Conservation (phyloP, 805 yeast species). For the Metschnikowia reukaufii region DNA sequence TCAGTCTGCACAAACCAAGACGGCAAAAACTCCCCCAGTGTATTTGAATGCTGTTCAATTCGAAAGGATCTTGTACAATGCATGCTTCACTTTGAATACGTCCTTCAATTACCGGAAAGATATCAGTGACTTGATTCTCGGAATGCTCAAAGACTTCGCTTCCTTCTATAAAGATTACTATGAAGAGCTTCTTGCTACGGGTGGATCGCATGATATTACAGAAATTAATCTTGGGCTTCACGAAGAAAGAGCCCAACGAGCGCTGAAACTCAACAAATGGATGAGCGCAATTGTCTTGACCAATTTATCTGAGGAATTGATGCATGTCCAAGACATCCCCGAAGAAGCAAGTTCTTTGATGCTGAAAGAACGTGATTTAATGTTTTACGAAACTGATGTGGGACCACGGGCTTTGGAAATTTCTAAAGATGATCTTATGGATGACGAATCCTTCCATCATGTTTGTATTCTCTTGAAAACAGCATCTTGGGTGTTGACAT, state of each 20-base stretch:
- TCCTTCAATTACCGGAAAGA: conserved; percentile 58
- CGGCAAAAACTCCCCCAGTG: conserved; percentile 18
- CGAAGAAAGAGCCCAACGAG: conserved; percentile 19
- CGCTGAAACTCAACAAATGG: conserved; percentile 34
- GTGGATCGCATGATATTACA: conserved; percentile 23
- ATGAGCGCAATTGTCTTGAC: conserved; percentile 32
- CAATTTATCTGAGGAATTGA: conserved; percentile 21
- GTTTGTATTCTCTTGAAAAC: conserved; percentile 55
- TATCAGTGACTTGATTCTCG: conserved; percentile 48
- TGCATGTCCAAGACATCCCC: conserved; percentile 6
- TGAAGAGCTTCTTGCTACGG: conserved; percentile 36
- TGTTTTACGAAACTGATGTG: conserved; percentile 24
- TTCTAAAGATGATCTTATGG: conserved; percentile 54
- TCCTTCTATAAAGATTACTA: conserved; percentile 34
- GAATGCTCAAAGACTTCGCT: conserved; percentile 37
- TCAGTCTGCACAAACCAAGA: conserved; percentile 1
- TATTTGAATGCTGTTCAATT: conserved; percentile 48
- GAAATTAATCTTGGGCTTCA: conserved; percentile 14
- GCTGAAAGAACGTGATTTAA: conserved; percentile 28
- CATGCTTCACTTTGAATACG: conserved; percentile 58
- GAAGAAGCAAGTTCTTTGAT: conserved; percentile 13
- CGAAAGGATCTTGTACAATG: conserved; percentile 45
- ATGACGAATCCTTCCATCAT: conserved; percentile 49
- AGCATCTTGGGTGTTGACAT: conserved; percentile 53
- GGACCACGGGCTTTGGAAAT: conserved; percentile 29